Evolutionary conservation across 352 stramenopile species (phyloP).

Genomic region (Phytophthora idaei): DNA sequence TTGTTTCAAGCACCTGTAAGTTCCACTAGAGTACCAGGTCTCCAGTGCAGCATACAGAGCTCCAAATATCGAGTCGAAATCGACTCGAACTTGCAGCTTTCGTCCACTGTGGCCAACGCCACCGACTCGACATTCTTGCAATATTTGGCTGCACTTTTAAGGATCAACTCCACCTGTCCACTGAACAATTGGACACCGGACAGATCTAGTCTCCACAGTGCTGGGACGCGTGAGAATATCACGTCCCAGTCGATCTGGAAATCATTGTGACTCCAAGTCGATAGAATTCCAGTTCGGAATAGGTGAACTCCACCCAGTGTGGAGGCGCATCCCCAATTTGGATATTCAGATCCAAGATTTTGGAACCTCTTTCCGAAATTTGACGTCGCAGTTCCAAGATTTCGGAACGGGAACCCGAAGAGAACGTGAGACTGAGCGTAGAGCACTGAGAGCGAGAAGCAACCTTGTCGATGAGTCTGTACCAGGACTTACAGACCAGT

Average conservation of each 20-base stretch:
- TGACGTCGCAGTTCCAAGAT: conserved; percentile 16
- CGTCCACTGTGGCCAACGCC: conserved; percentile 17
- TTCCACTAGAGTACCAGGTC: conserved; percentile 27
- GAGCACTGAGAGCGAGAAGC: conserved; percentile 17
- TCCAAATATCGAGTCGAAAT: conserved; percentile 27
- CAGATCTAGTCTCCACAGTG: conserved; percentile 38
- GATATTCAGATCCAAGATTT: conserved; percentile 37
- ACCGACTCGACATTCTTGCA: conserved; percentile 38
- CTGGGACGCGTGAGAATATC: conserved; percentile 26
- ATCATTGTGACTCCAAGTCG: conserved; percentile 4
- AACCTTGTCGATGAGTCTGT: conserved; percentile 25
- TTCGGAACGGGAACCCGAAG: conserved; percentile 17
- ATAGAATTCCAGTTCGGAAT: background rate
- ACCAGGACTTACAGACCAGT: conserved; percentile 37
- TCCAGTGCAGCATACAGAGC: conserved; percentile 36
- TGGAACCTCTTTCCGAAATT: conserved; percentile 23
- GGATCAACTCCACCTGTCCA: conserved; percentile 27
- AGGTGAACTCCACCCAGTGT: background rate
- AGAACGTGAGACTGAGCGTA: conserved; percentile 28
- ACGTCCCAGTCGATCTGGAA: conserved; percentile 33
- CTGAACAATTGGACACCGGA: conserved; percentile 31
- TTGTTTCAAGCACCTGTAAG: conserved; percentile 32
- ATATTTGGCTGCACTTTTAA: conserved; percentile 31
- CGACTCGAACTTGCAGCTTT: conserved; percentile 10
- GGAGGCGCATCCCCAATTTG: conserved; percentile 24